These are phyloP conservation scores for Cordyceps cicadae DNA, from an alignment of 2,329 filamentous ascomycete species.

Conservation along the genomic window DNA sequence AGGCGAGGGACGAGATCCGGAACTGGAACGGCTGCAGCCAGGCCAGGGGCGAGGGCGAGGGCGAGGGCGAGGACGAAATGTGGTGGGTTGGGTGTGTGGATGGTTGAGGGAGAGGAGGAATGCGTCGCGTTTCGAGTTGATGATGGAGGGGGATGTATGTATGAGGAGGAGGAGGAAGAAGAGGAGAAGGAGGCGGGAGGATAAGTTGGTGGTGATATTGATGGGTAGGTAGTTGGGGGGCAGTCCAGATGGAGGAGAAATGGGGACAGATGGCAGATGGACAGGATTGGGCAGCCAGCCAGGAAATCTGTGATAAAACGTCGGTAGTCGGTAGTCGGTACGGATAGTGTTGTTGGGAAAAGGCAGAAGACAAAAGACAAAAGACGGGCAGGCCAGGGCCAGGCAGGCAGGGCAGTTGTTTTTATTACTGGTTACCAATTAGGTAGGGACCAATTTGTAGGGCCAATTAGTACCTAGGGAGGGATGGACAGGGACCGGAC, in stretches of 20 bases:
- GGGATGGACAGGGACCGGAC: not conserved
- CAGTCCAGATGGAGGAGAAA: not conserved
- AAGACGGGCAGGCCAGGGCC: not conserved
- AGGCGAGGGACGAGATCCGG: conserved; percentile 2
- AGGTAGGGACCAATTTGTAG: too few relatives aligned
- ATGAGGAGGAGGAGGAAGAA: not conserved
- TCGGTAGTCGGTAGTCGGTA: too few relatives aligned
- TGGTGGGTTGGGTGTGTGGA: not conserved
- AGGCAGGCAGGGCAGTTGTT: too few relatives aligned
- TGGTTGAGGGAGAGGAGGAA: not conserved
- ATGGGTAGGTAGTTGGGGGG: not conserved
- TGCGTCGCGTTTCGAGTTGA: not conserved
- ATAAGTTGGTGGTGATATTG: not conserved
- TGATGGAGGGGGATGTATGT: not conserved
- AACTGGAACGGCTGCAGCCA: not conserved
- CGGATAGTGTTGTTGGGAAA: too few relatives aligned
- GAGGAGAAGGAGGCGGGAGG: not conserved
- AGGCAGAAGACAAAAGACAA: too few relatives aligned
- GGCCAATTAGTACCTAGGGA: too few relatives aligned
- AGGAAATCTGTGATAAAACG: too few relatives aligned
- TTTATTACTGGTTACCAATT: not conserved
- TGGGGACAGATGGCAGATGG: not conserved
- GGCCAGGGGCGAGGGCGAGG: conserved; percentile 1
- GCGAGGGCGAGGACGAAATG: too few relatives aligned
- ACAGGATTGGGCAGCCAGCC: not conserved